These are phyloP conservation scores for Trichophyton verrucosum DNA, from an alignment of 2,329 filamentous ascomycete genomes.

Conservation along the genomic window DNA sequence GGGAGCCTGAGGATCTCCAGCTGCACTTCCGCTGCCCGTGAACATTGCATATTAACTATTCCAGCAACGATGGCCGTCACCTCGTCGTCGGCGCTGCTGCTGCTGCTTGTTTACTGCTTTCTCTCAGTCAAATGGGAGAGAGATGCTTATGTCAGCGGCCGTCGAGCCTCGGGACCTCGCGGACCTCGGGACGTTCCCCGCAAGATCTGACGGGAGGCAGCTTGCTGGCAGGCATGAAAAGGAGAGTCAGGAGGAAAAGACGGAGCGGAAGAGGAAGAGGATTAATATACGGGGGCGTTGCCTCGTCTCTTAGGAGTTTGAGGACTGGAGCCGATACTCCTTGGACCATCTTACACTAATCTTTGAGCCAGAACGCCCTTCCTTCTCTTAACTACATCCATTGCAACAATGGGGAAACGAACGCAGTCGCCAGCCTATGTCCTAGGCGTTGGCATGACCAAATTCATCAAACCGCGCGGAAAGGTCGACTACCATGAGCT, in stretches of 20 bases:
- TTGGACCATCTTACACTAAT: neutral
- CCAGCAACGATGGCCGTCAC: neutral
- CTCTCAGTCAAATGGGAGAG: neutral
- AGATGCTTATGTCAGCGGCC: neutral
- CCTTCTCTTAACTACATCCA: too few relatives aligned
- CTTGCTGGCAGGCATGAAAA: neutral
- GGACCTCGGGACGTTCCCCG: neutral
- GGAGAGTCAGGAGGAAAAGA: too few relatives aligned
- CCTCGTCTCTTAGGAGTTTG: neutral
- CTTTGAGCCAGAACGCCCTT: neutral
- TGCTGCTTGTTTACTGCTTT: neutral
- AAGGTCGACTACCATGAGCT: constrained; percentile 92
- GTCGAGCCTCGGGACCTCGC: neutral
- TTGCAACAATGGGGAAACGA: constrained; percentile 39
- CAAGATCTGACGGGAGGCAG: neutral
- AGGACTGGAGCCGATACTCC: neutral
- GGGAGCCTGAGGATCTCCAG: neutral
- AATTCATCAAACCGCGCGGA: constrained; percentile 93
- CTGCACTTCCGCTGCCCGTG: neutral
- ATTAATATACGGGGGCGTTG: neutral
- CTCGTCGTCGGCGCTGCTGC: neutral
- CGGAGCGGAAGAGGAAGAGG: too few relatives aligned
- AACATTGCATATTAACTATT: neutral
- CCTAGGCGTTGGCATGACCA: constrained; percentile 95
- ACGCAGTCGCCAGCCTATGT: constrained; percentile 57